Evolutionary conservation across 2,329 filamentous ascomycete genomes (phyloP).

Genomic region (Fusarium stilboides): DNA sequence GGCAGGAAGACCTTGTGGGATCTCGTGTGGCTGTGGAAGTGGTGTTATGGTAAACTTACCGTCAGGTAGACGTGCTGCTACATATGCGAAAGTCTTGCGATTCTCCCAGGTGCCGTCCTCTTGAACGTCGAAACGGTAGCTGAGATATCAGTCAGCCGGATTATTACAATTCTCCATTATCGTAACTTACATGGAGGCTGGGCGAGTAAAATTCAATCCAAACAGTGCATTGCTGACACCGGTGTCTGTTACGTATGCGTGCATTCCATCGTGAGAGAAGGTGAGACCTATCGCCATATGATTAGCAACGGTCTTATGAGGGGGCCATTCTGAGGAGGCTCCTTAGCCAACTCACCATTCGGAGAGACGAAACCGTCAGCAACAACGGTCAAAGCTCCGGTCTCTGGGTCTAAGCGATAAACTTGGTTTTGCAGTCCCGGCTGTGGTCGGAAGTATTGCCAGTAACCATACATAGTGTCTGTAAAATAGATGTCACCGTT

Average conservation of each 20-base stretch:
- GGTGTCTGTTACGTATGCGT: constrained; percentile 71
- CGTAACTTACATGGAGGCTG: constrained; percentile 63
- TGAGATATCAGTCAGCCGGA: constrained; percentile 32
- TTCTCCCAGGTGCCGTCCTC: constrained; percentile 64
- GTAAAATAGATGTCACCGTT: constrained; percentile 76
- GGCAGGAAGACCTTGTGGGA: no score
- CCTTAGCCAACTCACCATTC: constrained; percentile 60
- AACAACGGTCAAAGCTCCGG: constrained; percentile 67
- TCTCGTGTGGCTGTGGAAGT: no score
- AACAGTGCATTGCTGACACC: constrained; percentile 61
- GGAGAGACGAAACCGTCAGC: constrained; percentile 71
- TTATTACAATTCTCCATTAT: rapidly evolving
- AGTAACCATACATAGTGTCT: constrained; percentile 71
- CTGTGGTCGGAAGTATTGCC: constrained; percentile 69
- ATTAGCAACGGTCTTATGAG: neutral
- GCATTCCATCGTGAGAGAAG: constrained; percentile 68
- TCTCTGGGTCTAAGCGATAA: constrained; percentile 68
- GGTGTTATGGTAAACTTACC: constrained; percentile 56
- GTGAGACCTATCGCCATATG: constrained; percentile 59
- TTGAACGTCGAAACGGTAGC: constrained; percentile 63
- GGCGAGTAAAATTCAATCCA: constrained; percentile 59
- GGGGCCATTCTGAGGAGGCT: rapidly evolving
- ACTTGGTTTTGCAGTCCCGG: constrained; percentile 71
- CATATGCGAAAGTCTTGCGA: constrained; percentile 70
- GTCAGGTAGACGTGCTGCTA: constrained; percentile 69